These are phyloP conservation scores for Erysimum cheiranthoides DNA, from an alignment of 345 rosid species.

Conservation along the genomic window DNA sequence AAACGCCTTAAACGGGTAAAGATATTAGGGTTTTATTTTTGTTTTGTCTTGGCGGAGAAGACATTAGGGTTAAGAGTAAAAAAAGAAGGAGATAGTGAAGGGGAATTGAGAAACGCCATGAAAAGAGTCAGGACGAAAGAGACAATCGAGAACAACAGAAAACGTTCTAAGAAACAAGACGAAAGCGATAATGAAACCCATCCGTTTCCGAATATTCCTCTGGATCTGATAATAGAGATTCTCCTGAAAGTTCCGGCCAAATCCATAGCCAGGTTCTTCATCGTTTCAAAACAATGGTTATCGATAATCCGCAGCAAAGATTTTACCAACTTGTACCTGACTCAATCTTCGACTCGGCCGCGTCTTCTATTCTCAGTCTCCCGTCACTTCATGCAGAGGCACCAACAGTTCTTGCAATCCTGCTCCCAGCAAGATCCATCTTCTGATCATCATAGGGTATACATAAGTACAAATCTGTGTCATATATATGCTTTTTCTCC, in stretches of 20 bases:
- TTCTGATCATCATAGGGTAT: not conserved
- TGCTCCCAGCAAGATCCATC: conserved; percentile 7
- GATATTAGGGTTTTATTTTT: too few relatives aligned
- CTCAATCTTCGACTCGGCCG: not conserved
- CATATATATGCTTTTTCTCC: not conserved
- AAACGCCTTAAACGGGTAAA: too few relatives aligned
- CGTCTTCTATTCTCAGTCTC: not conserved
- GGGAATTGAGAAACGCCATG: not conserved
- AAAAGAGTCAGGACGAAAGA: not conserved
- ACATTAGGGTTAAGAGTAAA: not conserved
- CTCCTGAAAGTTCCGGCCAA: not conserved
- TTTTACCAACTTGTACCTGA: not conserved
- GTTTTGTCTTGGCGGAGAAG: too few relatives aligned
- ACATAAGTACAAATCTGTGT: not conserved
- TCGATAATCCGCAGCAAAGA: not conserved
- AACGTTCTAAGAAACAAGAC: not conserved
- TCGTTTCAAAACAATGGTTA: conserved; percentile 1
- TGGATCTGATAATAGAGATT: conserved; percentile 6
- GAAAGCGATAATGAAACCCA: not conserved
- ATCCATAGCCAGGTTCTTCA: not conserved
- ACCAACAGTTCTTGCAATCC: not conserved
- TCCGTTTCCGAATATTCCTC: not conserved
- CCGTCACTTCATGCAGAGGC: not conserved
- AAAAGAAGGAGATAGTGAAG: not conserved
- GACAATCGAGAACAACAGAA: not conserved